phyloP scores from a whole-genome alignment of 805 yeast genomes.

The Ogataea nonfermentans region DNA sequence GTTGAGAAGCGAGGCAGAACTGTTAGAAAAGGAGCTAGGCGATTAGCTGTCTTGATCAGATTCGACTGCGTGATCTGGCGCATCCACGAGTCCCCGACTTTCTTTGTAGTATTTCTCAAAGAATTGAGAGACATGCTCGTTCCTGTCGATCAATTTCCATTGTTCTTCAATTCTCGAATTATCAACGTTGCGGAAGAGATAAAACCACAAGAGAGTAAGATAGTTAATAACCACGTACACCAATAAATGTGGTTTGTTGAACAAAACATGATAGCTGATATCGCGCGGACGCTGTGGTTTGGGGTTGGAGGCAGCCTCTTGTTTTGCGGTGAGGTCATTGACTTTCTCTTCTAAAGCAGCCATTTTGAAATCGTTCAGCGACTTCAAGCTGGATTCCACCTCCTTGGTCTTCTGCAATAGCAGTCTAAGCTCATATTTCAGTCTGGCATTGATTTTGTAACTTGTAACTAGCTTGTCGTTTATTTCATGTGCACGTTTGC shows the following conservation, averaged over 20 bases:
- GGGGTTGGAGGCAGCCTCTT: not conserved
- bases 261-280: slow-evolving; percentile 7
- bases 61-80: not conserved
- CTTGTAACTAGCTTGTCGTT: slow-evolving; percentile 46
- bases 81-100: slow-evolving; percentile 1
- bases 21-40: not conserved
- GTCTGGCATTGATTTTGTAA: slow-evolving; percentile 53
- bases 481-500: slow-evolving; percentile 28
- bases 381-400: slow-evolving; percentile 53
- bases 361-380: slow-evolving; percentile 38
- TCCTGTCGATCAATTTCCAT: slow-evolving; percentile 31
- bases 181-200: slow-evolving; percentile 19
- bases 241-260: slow-evolving; percentile 23
- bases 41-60: too few species aligned
- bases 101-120: slow-evolving; percentile 22
- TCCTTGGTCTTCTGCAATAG: slow-evolving; percentile 62
- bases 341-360: slow-evolving; percentile 22
- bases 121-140: slow-evolving; percentile 26
- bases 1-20: slow-evolving; percentile 10
- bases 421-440: slow-evolving; percentile 64
- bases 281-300: slow-evolving; percentile 4
- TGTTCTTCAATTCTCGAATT: slow-evolving; percentile 26
- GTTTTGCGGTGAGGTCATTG: slow-evolving; percentile 7
- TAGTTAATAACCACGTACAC: slow-evolving; percentile 23
- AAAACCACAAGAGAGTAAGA: slow-evolving; percentile 14